Percentiles rank a stretch among this genome's conserved stretches.
Evolutionary conservation across 2,329 filamentous ascomycete species (phyloP).

Genomic region (Lasiodiplodia hormozganensis): DNA sequence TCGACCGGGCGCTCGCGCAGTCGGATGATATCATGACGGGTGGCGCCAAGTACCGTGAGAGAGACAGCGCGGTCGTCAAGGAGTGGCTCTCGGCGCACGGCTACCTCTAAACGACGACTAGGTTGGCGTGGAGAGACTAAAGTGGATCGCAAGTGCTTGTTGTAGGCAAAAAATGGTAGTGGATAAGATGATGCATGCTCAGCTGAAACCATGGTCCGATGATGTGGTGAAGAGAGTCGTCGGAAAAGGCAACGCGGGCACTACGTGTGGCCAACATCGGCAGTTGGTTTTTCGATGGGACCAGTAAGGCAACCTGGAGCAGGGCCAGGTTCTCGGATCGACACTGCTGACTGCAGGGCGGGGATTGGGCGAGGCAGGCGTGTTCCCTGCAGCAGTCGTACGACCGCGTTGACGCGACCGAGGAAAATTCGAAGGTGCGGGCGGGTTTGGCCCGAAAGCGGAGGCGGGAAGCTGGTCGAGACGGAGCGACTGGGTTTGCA

Average conservation of each 20-base stretch:
- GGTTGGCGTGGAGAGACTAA: slow-evolving; percentile 23
- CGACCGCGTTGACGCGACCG: neutral
- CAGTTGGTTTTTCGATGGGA: neutral
- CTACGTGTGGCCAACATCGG: neutral
- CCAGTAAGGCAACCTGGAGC: slow-evolving; percentile 1
- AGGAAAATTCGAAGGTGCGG: neutral
- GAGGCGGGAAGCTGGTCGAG: neutral
- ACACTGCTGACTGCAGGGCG: slow-evolving; percentile 1
- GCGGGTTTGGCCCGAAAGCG: slow-evolving; percentile 14
- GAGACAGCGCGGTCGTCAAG: slow-evolving; percentile 74
- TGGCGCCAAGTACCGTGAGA: slow-evolving; percentile 79
- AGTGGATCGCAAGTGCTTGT: slow-evolving; percentile 1
- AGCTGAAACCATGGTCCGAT: slow-evolving; percentile 8
- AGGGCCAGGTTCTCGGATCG: neutral
- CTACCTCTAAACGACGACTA: slow-evolving; percentile 48
- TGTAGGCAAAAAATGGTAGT: slow-evolving; percentile 1
- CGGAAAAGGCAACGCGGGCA: neutral
- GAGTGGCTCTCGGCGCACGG: slow-evolving; percentile 77
- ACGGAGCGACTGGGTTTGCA: slow-evolving; percentile 6
- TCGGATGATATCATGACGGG: slow-evolving; percentile 85
- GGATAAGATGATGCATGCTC: neutral
- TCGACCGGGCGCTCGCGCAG: slow-evolving; percentile 84
- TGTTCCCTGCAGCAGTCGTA: slow-evolving; percentile 10
- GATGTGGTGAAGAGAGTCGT: neutral
- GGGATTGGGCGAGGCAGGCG: neutral